Evolutionary conservation across 139 green algal genomes (phyloP), one percentile per base, ranked within the genome.

Genomic region (Coelastrella sp.): DNA sequence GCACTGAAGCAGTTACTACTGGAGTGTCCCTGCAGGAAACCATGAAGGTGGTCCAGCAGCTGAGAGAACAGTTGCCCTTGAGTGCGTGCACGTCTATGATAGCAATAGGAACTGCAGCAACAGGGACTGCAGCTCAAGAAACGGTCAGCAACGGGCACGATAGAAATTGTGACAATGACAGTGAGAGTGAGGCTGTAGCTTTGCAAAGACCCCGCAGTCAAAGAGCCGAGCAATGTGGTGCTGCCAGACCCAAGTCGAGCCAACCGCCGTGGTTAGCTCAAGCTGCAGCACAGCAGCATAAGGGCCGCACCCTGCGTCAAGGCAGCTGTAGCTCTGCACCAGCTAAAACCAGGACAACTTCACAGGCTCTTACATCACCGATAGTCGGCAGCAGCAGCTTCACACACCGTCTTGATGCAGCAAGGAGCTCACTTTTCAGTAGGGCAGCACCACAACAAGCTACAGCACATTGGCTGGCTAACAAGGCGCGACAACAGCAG

Each of bases 401-500:
- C 22, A 9, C 22, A 24, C 24, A 35, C 14, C 61, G 59, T 25
- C 14, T 6, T 14, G 59, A 59, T 60, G 80, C 80, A 75, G 80
- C 80, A 17, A 8, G 59, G n/a, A 86, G 80, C 80, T 86, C 80
- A 8, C 25, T 86, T 22, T 86, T 86, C 24, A 60, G 20, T 3
- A 24, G 8, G 4, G 5, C 27, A 57, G 80, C 80, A 17, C n/a
- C 58, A 68, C 7, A 60, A 22, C 22, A 74, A n/a, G 80, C 80
- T 14, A 59, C 22, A 25, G 80, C 80, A 24, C 57, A 74, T 8
- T 86, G 80, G 80, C 59, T 74, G n/a, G 80, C 22, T 11, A 60
- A 22, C n/a, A 86, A 86, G 27, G 22, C 49, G 12, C 80, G 78
- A 35, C 61, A 78, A 22, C 63, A 87, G 63, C 61, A 87, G 63